phyloP scores from a whole-genome alignment of 495 filamentous ascomycete species.

The Penicillium argentinense region DNA sequence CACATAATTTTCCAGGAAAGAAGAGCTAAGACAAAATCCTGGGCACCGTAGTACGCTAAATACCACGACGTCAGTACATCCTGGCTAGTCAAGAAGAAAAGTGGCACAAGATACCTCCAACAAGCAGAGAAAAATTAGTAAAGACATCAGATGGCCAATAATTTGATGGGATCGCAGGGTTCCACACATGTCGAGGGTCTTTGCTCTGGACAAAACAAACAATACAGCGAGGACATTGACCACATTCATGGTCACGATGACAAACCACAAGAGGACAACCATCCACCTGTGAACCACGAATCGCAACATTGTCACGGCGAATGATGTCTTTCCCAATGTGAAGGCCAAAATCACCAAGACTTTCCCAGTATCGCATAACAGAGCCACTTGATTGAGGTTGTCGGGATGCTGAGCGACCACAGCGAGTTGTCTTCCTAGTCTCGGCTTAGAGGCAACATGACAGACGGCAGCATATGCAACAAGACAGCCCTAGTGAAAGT shows the following conservation, averaged over 20 bases:
- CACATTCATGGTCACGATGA: slow-evolving; percentile 23
- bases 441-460: slow-evolving; percentile 19
- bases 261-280: slow-evolving; percentile 17
- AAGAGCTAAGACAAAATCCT: slow-evolving; percentile 20
- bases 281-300: slow-evolving; percentile 23
- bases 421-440: slow-evolving; percentile 18
- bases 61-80: slow-evolving; percentile 2
- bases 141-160: slow-evolving; percentile 21
- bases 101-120: slow-evolving; percentile 11
- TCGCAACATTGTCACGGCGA: slow-evolving; percentile 20
- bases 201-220: slow-evolving; percentile 21
- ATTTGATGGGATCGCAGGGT: slow-evolving; percentile 18
- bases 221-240: slow-evolving; percentile 18
- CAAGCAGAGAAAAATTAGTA: slow-evolving; percentile 21
- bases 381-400: slow-evolving; percentile 18
- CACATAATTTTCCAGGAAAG: slow-evolving; percentile 23
- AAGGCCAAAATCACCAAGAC: slow-evolving; percentile 24
- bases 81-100: not conserved
- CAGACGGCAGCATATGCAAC: slow-evolving; percentile 26
- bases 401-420: slow-evolving; percentile 15
- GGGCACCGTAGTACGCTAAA: slow-evolving; percentile 23
- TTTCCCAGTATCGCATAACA: slow-evolving; percentile 22
- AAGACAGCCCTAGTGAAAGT: slow-evolving; percentile 12
- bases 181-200: slow-evolving; percentile 22
- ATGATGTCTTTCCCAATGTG: slow-evolving; percentile 21